Base-by-base conservation (phyloP, 2,329 filamentous ascomycete genomes). In the Scytalidium lignicola region DNA sequence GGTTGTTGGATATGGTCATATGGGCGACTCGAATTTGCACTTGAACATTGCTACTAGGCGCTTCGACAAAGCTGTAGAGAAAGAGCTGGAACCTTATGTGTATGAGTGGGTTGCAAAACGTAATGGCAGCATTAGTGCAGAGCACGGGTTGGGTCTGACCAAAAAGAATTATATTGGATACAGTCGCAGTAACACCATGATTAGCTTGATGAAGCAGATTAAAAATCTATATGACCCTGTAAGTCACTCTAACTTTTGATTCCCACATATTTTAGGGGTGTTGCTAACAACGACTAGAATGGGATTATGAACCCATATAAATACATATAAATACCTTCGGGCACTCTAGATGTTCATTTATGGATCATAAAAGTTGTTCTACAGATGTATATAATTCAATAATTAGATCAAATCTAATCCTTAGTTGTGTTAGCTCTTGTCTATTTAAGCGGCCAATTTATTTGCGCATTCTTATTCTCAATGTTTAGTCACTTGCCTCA, bases 231-330 rank as follows among this genome's bases (percentile, higher is more conserved):
- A 95, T 69, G 93, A 99, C 71, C 93, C 91, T 63, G 90, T 95
- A 72, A 82, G 89, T 71, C 40, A 28, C 39, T 23, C 15, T 10
- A 39, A 37, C 19, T 23, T 5, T 10, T 13, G 4, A n/a, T 15
- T 18, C 15, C 28, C 8, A 59, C 7, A 1, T 3, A 18, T 44
- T 29, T 59, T 66, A 49, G n/a, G 68, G 50, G 23, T 5, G 0
- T 17, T 29, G 37, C 55, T 55, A 19, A 37, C n/a, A n/a, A 9
- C 15, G n/a, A 5, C 15, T 61, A 95, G 90, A 96, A 96, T 59
- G 91, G 90, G 43, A 97, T 97, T 70, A 95, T 97, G 90, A 97
- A 96, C 71, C 92, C 92, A 1, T 97, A 97, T 76, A 97, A 97
- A 72, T 97, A 96, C 68, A 86, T 97, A 57, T 85, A 70, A 47